Percentiles rank a stretch among this genome's conserved stretches.
Evolutionary conservation across 768 basidiomycete genomes (phyloP).

Genomic region (Tulasnella sp.): DNA sequence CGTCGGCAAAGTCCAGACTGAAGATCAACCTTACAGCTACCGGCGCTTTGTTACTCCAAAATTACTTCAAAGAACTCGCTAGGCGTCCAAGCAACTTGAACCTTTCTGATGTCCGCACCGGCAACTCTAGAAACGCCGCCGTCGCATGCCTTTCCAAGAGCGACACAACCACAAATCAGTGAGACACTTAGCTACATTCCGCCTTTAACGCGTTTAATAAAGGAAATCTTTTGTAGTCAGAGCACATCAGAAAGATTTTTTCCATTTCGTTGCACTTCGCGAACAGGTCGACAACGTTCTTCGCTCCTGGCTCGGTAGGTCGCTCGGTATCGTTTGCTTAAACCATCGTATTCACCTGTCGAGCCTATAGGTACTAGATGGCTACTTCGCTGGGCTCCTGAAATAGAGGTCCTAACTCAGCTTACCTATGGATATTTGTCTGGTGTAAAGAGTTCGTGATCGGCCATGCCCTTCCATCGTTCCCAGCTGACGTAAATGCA

Average conservation of each 20-base stretch:
- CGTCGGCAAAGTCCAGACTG: background rate
- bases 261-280: slow-evolving; percentile 71
- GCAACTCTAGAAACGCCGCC: background rate
- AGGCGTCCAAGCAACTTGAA: background rate
- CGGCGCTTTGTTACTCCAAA: background rate
- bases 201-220: background rate
- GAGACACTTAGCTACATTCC: slow-evolving; percentile 42
- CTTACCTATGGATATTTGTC: slow-evolving; percentile 76
- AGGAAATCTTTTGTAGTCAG: slow-evolving; percentile 57
- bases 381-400: slow-evolving; percentile 79
- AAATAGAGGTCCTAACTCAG: slow-evolving; percentile 67
- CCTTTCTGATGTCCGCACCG: background rate
- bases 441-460: slow-evolving; percentile 54
- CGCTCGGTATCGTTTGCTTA: background rate
- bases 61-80: background rate
- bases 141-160: slow-evolving; percentile 63
- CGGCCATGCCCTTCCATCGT: background rate
- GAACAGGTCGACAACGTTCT: slow-evolving; percentile 76
- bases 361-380: slow-evolving; percentile 69
- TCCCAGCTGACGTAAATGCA: slow-evolving; percentile 9
- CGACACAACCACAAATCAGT: slow-evolving; percentile 90
- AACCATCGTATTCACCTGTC: slow-evolving; percentile 35
- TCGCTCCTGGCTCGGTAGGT: slow-evolving; percentile 74
- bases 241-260: slow-evolving; percentile 81
- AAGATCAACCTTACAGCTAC: background rate